A percentile compares a stretch with the other conserved stretches of the same genome.
Conservation (phyloP, 345 rosid species). For the sweet orange (Citrus sinensis) region DNA sequence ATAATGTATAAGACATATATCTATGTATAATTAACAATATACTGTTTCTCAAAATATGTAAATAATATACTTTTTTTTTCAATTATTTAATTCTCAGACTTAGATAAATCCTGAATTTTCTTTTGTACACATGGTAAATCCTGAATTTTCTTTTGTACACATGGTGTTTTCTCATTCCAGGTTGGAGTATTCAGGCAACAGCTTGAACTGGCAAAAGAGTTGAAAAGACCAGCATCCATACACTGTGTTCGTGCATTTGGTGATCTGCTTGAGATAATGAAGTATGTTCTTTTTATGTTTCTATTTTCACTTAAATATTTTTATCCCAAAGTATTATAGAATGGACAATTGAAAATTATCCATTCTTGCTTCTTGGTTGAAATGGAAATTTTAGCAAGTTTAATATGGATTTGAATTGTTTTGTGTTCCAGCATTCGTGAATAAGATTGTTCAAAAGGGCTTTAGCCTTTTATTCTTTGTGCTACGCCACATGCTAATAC, state of each 20-base stretch:
- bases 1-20: not conserved
- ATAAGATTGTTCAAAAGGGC: no score
- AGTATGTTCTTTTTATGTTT: slow-evolving; percentile 28
- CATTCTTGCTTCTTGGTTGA: not conserved
- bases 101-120: not conserved
- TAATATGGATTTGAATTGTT: not conserved
- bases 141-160: not conserved
- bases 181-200: slow-evolving; percentile 74
- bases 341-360: not conserved
- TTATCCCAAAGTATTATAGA: not conserved
- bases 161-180: slow-evolving; percentile 21
- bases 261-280: slow-evolving; percentile 74
- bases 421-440: no score
- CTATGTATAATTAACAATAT: not conserved
- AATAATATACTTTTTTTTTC: no score
- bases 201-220: slow-evolving; percentile 78
- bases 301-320: not conserved
- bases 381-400: not conserved
- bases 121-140: not conserved
- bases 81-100: not conserved
- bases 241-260: slow-evolving; percentile 94
- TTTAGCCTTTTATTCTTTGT: not conserved
- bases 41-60: not conserved
- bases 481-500: not conserved
- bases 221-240: slow-evolving; percentile 72